Base-by-base conservation (phyloP, 768 basidiomycete species). In the Xanthoconium stramineum region DNA sequence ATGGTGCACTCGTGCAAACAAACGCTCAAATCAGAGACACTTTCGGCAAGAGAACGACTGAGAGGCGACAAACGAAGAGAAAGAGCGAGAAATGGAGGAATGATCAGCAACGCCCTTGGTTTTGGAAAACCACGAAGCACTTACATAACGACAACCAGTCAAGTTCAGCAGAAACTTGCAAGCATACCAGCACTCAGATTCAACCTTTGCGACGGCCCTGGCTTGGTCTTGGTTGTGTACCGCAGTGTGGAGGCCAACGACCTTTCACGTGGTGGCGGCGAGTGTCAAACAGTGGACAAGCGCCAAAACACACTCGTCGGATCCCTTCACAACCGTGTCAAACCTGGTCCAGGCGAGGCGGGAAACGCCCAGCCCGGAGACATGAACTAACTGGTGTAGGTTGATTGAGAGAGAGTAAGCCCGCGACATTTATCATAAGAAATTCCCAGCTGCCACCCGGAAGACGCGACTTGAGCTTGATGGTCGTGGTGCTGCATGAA, bases 61-160 rank as follows among this genome's bases (percentile, higher is more conserved):
- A 55, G 55, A 62, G 24, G 56, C 54, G 64, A 57, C 14, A 59
- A 53, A 58, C 47, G 56, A 53, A 58, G 48, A 58, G 61, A 58
- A 65, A 61, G 54, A 45, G 52, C 62, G 54, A 49, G 59, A 56
- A 58, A 52, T n/a, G 48, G 3, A 43, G 40, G 46, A 52, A 62
- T 55, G 50, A 58, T 69, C 62, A 68, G 72, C 58, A 62, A 52
- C 40, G 57, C n/a, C 49, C 43, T 64, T 45, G 60, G 60, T 58
- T 53, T 60, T 51, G 52, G 36, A 58, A 46, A 56, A 64, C 56
- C 58, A 65, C 56, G 38, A 67, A 61, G 58, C 59, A 71, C 71
- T 71, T 72, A 72, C 70, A 73, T 74, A 74, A 74, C 68, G 36
- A 62, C 47, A 43, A 70, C 42, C 53, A 60, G 61, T 47, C 19